Percentiles rank a stretch among this genome's conserved stretches.
Conservation (phyloP, 768 basidiomycete species). For the Mycena crocata region DNA sequence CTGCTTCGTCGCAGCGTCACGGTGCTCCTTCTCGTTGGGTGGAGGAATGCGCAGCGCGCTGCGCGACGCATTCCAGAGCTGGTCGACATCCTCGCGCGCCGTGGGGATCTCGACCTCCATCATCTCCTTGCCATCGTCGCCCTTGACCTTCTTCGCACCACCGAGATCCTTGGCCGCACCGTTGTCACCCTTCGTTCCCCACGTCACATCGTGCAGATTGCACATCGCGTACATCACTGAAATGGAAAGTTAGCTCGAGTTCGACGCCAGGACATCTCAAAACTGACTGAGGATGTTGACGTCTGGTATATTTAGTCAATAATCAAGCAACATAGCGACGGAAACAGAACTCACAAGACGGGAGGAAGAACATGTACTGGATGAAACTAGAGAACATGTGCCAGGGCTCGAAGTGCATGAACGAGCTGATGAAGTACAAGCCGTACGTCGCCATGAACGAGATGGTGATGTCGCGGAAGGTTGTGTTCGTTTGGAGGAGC, state of each 20-base stretch:
- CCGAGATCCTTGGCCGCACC: conserved; percentile 90
- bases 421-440: conserved; percentile 86
- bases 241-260: conserved; percentile 7
- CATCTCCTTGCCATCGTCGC: conserved; percentile 85
- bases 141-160: conserved; percentile 89
- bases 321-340: conserved; percentile 2
- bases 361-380: conserved; percentile 93
- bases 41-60: conserved; percentile 74
- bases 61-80: conserved; percentile 84
- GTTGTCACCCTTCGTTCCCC: conserved; percentile 96
- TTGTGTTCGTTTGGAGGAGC: conserved; percentile 71
- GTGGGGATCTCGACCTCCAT: conserved; percentile 90
- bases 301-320: conserved; percentile 54
- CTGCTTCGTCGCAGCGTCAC: conserved; percentile 90
- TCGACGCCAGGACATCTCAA: background rate
- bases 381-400: conserved; percentile 95
- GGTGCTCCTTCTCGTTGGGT: conserved; percentile 82
- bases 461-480: conserved; percentile 87
- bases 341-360: conserved; percentile 63
- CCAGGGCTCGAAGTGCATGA: conserved; percentile 96
- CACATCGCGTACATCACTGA: conserved; percentile 95
- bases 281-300: conserved; percentile 83
- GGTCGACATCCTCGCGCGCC: conserved; percentile 87
- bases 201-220: conserved; percentile 89
- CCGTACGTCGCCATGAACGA: conserved; percentile 83